Evolutionary conservation across 2,329 filamentous ascomycete species (phyloP), one percentile per base, ranked within the genome.

Genomic region (Diaporthe amygdali): DNA sequence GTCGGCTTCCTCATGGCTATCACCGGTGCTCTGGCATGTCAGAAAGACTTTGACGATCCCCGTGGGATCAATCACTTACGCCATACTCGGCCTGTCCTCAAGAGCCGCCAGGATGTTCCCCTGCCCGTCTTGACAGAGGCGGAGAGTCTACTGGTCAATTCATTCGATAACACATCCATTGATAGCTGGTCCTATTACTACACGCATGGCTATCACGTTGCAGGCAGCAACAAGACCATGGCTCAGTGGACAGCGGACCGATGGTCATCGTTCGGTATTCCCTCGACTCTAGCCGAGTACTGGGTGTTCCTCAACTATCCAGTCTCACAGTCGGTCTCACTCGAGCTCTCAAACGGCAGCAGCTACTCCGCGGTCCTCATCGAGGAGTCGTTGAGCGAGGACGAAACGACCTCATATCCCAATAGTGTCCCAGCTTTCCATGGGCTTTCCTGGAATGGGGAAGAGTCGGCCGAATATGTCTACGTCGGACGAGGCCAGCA

Each of bases 401-500:
- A 63, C 41, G 59, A 63, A 44, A 63, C 59, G 27, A 63, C 59
- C 3, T 63, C 59, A 15, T 47, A 63, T 7, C 59, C 59, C 3
- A 47, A 47, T 30, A 63, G 59, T 37, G 59, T 63, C 14, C 41
- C 59, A 6, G 59, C 93, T 0, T 98, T 98, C 84, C 96, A 98
- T 78, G 96, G 96, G 67, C 98, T 98, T 81, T 97, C 94, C 5
- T 95, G 95, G 5, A 95, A 87, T 72, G 96, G 96, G 34, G 97
- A 98, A 80, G 96, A 97, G 59, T 98, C 96, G 0, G 94, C 90
- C 3, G 89, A 90, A 17, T 96, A 94, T 75, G 93, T 97, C 39
- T 98, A 92, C 78, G 94, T 94, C 79, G 98, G 98, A 81, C 97
- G 96, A 77, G 96, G 95, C 66, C 96, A 93, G 0, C 97, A 92